Evolutionary conservation across 2,329 filamentous ascomycete genomes (phyloP), one percentile per base, ranked within the genome.

Genomic region (Coniochaeta prunicola): DNA sequence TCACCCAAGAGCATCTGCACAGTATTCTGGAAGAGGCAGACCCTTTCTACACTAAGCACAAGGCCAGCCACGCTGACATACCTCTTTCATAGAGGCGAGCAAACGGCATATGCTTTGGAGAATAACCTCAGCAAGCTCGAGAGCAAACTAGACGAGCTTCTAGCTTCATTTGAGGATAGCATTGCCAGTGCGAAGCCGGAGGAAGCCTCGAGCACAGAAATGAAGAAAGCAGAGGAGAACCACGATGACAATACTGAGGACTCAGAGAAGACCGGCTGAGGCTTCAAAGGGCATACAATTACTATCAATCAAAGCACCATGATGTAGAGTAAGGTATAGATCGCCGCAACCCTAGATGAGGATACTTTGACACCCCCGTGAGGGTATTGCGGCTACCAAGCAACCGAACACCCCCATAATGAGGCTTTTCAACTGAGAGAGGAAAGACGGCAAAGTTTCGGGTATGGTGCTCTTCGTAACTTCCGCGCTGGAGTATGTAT

Each of bases 81-180:
- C 21, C 13, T 13, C 24, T 13, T n/a, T 28, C 19, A n/a, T 60
- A 83, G 80, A 64, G 82, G 82, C 64, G 82, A 85, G 61, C 77
- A 81, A 64, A 73, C 81, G 4, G 82, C 82, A 45, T 67, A 76
- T 12, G 75, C 74, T 31, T 76, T 85, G 19, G 82, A 85, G 66
- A 72, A 76, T 1, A 80, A 79, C 63, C 73, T 85, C 56, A 73
- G 75, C 9, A 77, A 66, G 34, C 73, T 85, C 21, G 81, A 85
- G 69, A 74, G 71, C 65, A 82, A 78, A 66, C 75, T 85, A n/a
- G 81, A 84, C 61, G 76, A 75, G 60, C 71, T 85, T 24, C 73
- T 85, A 24, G 78, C 77, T 17, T 75, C 76, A 26, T 71, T 83
- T 55, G 80, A 80, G 59, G 66, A 63, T n/a, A n/a, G n/a, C n/a